Conservation (phyloP, 2,329 filamentous ascomycete genomes). For the Incumbomyces lentus region DNA sequence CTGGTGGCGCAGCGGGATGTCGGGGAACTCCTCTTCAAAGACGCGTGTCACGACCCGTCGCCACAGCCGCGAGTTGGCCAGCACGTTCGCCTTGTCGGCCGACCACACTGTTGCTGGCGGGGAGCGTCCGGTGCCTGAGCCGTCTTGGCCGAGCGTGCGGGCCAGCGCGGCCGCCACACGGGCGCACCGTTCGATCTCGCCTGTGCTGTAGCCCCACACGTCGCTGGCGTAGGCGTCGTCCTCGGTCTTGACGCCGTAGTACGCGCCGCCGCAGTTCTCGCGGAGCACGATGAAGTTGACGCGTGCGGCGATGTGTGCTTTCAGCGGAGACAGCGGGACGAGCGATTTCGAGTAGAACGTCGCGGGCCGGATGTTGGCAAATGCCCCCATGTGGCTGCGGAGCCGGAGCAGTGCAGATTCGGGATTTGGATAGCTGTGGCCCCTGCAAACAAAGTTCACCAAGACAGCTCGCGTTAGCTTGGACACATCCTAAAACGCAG, state of each 20-base stretch:
- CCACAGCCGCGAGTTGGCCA: slow-evolving; percentile 43
- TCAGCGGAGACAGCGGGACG: slow-evolving; percentile 33
- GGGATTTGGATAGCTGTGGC: slow-evolving; percentile 17
- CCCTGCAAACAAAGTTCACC: no score
- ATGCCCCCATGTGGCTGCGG: slow-evolving; percentile 27
- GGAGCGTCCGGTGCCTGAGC: slow-evolving; percentile 11
- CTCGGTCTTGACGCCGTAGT: slow-evolving; percentile 39
- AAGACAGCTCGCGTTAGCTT: no score
- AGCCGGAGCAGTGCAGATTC: slow-evolving; percentile 20
- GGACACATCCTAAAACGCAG: no score
- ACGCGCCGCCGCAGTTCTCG: slow-evolving; percentile 35
- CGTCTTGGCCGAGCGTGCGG: slow-evolving; percentile 22
- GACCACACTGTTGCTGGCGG: slow-evolving; percentile 34
- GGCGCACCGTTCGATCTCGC: slow-evolving; percentile 39
- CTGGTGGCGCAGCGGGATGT: slow-evolving; percentile 93
- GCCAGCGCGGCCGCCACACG: slow-evolving; percentile 40
- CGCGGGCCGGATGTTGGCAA: slow-evolving; percentile 43
- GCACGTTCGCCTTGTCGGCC: slow-evolving; percentile 45
- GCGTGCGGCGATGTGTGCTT: slow-evolving; percentile 42
- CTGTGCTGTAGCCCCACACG: slow-evolving; percentile 37
- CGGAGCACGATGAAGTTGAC: slow-evolving; percentile 62
- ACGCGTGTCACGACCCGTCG: slow-evolving; percentile 29
- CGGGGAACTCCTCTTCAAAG: slow-evolving; percentile 70
- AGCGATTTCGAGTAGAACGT: slow-evolving; percentile 34
- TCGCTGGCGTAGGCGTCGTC: slow-evolving; percentile 36